Evolutionary conservation across 768 basidiomycete species (phyloP), one percentile per base, ranked within the genome.

Genomic region (Omphalotus guepiniiformis): DNA sequence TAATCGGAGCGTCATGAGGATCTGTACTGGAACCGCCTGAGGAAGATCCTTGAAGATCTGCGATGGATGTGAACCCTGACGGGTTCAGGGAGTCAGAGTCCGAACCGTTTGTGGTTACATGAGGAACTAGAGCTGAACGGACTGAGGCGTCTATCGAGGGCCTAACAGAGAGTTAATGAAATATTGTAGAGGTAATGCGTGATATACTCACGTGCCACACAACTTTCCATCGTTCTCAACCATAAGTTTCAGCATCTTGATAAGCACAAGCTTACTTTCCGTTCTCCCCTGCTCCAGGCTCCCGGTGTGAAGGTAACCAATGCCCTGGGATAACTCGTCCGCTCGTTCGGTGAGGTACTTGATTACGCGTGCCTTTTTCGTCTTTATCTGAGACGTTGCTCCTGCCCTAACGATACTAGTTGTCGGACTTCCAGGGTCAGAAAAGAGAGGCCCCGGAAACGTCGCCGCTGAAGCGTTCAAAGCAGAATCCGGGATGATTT

Each of bases 161-260:
- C 73, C 73, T 68, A 37, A 13, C 16, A n/a, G 37, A 16, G 19
- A 46, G 44, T 26, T 42, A 46, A 32, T 37, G 37, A 19, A 26
- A 32, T 12, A 36, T n/a, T 7, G 16, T 2, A 45, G 40, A 16
- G 12, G 25, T 26, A 28, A 37, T 42, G 19, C 18, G 38, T 28
- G 21, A 18, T 7, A 15, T 13, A 71, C 86, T 60, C 64, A 97
- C 94, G 82, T 88, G 69, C 92, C 93, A 26, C 82, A 80, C 16
- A 96, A 66, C 44, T 80, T 80, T 1, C 96, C 95, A 53, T 98
- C 93, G 53, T 94, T 82, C 54, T 94, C 87, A 1, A 97, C 75
- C 78, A 98, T 77, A 6, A 87, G 69, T 59, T 76, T 84, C 37
- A 98, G 64, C 30, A 97, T 60, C 51, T 76, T 83, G 23, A 92